These are phyloP conservation scores for Perilla frutescens DNA, from an alignment of 257 asterid species.

Conservation along the genomic window DNA sequence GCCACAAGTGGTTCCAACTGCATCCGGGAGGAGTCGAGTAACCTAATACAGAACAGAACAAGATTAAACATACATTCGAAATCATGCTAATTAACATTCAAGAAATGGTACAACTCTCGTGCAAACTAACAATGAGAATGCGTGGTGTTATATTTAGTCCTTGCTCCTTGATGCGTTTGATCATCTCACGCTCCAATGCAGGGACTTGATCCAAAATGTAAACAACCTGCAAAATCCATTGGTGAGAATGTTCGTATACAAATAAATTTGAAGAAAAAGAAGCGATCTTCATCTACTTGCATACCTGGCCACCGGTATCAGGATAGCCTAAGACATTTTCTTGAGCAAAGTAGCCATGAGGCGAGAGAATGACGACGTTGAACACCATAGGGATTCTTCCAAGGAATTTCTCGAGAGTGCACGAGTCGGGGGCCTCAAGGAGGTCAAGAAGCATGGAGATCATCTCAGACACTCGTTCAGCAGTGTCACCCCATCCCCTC, in stretches of 20 bases:
- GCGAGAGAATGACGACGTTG: conserved; percentile 95
- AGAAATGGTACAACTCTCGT: not conserved
- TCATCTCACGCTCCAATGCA: conserved; percentile 91
- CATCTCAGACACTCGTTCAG: conserved; percentile 75
- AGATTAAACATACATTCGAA: not conserved
- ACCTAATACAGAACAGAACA: conserved; percentile 50
- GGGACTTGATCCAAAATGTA: conserved; percentile 99
- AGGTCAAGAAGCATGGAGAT: conserved; percentile 87
- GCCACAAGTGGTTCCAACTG: conserved; percentile 95
- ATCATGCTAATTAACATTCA: not conserved
- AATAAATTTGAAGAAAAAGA: not conserved
- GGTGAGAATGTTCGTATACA: not conserved
- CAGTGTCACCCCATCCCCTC: conserved; percentile 96
- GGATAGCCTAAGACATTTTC: conserved; percentile 98
- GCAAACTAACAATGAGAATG: conserved; percentile 72
- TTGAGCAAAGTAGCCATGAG: conserved; percentile 99
- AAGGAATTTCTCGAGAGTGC: conserved; percentile 88
- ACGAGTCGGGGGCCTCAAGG: conserved; percentile 91
- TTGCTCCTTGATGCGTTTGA: conserved; percentile 95
- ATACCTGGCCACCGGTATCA: conserved; percentile 98
- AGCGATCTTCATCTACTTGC: not conserved
- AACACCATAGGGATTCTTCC: conserved; percentile 94
- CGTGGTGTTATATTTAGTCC: conserved; percentile 92
- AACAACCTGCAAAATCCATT: conserved; percentile 62
- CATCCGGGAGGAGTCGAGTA: conserved; percentile 96